phyloP scores from a whole-genome alignment of 345 rosid genomes.

The Turritis glabra region DNA sequence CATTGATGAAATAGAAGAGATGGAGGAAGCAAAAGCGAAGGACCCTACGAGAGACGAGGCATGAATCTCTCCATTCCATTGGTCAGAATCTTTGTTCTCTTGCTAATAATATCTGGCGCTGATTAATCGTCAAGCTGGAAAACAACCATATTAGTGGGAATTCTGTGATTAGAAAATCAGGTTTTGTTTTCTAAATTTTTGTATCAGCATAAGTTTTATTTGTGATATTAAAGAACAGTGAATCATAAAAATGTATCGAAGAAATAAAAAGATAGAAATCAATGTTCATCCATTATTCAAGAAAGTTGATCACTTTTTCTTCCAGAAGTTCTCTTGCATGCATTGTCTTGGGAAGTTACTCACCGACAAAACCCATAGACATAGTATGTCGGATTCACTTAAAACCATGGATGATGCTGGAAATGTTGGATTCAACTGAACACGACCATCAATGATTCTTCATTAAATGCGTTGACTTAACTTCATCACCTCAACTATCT shows the following conservation, averaged over 20 bases:
- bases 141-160: background rate
- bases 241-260: background rate
- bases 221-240: background rate
- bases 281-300: background rate
- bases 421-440: background rate
- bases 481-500: constrained; percentile 22
- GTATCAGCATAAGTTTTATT: background rate
- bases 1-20: constrained; percentile 67
- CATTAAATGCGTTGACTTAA: constrained; percentile 18
- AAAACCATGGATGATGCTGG: background rate
- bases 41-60: constrained; percentile 34
- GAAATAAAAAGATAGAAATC: background rate
- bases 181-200: background rate
- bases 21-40: constrained; percentile 37
- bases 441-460: constrained; percentile 16
- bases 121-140: background rate
- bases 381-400: constrained; percentile 5
- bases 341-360: constrained; percentile 15
- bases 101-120: background rate
- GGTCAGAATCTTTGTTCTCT: constrained; percentile 4
- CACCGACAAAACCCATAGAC: constrained; percentile 17
- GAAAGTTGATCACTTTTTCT: background rate
- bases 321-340: constrained; percentile 24
- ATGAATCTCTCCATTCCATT: background rate
- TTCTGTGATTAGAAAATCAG: background rate